phyloP scores from a whole-genome alignment of 306 rosid species.

The Biancaea sappan region DNA sequence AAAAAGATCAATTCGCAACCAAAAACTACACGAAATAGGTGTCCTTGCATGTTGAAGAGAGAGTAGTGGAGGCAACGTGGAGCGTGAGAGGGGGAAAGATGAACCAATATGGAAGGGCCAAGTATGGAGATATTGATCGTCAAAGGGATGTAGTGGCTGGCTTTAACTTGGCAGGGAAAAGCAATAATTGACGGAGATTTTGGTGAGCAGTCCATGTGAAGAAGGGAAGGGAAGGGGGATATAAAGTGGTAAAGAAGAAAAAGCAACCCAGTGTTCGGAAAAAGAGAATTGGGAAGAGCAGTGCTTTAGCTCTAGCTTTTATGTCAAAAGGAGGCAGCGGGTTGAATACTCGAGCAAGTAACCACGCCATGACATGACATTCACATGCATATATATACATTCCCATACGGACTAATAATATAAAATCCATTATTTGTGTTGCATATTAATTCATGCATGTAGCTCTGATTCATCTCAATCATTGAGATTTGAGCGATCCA shows the following conservation, averaged over 20 bases:
- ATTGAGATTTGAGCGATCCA: neutral
- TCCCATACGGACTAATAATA: too few species aligned
- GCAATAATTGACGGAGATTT: constrained; percentile 34
- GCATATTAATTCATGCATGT: neutral
- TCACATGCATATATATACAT: neutral
- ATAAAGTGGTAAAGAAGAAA: constrained; percentile 31
- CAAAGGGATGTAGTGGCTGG: constrained; percentile 19
- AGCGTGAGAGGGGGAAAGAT: neutral
- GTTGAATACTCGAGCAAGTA: neutral
- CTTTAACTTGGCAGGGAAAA: constrained; percentile 16
- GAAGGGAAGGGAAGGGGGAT: constrained; percentile 28
- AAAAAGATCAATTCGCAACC: too few species aligned
- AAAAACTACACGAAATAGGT: too few species aligned
- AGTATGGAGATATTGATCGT: constrained; percentile 1
- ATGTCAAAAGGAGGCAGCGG: neutral
- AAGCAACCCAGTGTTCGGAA: neutral
- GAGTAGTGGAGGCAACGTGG: too few species aligned
- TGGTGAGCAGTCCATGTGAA: constrained; percentile 45
- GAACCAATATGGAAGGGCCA: constrained; percentile 18
- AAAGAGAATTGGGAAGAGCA: neutral
- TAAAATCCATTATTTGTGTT: neutral
- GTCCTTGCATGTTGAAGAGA: too few species aligned
- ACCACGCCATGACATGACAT: neutral
- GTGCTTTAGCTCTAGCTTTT: neutral
- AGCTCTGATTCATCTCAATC: too few species aligned